These are phyloP conservation scores for Magnolia changhungtana DNA, from an alignment of 164 flowering plant species.

Conservation along the genomic window DNA sequence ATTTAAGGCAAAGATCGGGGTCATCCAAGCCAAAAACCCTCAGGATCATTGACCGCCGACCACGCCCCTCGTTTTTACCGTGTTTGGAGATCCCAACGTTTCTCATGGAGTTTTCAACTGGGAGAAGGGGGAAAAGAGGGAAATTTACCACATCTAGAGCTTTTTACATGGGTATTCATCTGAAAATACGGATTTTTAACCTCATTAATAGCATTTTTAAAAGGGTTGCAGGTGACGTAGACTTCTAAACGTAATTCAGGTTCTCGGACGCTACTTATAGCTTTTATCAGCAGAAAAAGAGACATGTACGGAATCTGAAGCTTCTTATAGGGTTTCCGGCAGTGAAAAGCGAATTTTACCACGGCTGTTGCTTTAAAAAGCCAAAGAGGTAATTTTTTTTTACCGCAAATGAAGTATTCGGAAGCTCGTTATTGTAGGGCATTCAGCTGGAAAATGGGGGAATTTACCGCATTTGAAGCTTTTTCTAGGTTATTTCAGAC, in stretches of 20 bases:
- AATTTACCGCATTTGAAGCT: not conserved
- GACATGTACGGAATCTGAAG: not conserved
- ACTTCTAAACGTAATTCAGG: not conserved
- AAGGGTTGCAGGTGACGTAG: not conserved
- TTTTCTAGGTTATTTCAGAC: not conserved
- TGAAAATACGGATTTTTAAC: not conserved
- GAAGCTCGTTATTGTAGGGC: not conserved
- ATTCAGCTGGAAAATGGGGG: not conserved
- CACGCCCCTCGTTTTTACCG: too few relatives aligned
- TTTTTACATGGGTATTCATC: not conserved
- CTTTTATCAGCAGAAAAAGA: not conserved
- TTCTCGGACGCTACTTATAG: not conserved
- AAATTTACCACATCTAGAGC: not conserved
- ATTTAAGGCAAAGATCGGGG: not conserved
- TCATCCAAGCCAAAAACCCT: too few relatives aligned
- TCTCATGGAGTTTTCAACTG: not conserved
- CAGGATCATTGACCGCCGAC: too few relatives aligned
- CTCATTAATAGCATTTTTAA: not conserved
- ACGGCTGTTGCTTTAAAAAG: not conserved
- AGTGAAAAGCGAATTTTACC: not conserved
- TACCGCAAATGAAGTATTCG: too few relatives aligned
- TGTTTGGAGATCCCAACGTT: too few relatives aligned
- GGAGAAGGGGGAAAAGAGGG: not conserved
- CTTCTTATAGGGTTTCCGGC: not conserved
- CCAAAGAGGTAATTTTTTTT: not conserved